Conservation (phyloP, 2,329 filamentous ascomycete species). For the Blastomyces parvus region DNA sequence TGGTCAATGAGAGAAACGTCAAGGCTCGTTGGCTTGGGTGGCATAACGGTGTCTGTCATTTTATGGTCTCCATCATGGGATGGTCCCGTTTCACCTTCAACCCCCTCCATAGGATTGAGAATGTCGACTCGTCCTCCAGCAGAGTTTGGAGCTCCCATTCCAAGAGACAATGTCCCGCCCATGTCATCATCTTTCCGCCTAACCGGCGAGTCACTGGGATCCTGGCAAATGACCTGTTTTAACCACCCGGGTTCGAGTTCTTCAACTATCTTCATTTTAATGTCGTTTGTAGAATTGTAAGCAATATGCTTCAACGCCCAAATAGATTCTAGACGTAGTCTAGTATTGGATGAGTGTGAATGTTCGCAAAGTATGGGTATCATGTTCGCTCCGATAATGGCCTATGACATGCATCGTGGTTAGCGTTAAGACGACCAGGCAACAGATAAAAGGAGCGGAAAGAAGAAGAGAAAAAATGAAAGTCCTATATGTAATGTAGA, state of each 20-base stretch:
- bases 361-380: constrained; percentile 72
- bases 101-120: constrained; percentile 42
- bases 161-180: constrained; percentile 26
- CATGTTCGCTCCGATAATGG: constrained; percentile 63
- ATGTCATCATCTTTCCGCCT: constrained; percentile 26
- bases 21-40: constrained; percentile 30
- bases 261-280: constrained; percentile 69
- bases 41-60: constrained; percentile 31
- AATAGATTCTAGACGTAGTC: constrained; percentile 71
- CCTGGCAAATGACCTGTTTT: constrained; percentile 61
- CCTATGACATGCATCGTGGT: constrained; percentile 36
- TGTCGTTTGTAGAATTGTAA: constrained; percentile 56
- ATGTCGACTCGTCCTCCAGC: constrained; percentile 52
- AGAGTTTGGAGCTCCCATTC: constrained; percentile 50
- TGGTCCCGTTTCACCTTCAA: constrained; percentile 2
- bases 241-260: constrained; percentile 73
- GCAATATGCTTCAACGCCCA: constrained; percentile 94
- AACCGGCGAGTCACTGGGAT: constrained; percentile 29
- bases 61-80: constrained; percentile 24
- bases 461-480: neutral
- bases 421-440: neutral
- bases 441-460: neutral
- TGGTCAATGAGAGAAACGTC: constrained; percentile 32
- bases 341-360: constrained; percentile 69
- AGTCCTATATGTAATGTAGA: neutral